Conservation (phyloP, 768 basidiomycete species). For the Thelephora ganbajun region DNA sequence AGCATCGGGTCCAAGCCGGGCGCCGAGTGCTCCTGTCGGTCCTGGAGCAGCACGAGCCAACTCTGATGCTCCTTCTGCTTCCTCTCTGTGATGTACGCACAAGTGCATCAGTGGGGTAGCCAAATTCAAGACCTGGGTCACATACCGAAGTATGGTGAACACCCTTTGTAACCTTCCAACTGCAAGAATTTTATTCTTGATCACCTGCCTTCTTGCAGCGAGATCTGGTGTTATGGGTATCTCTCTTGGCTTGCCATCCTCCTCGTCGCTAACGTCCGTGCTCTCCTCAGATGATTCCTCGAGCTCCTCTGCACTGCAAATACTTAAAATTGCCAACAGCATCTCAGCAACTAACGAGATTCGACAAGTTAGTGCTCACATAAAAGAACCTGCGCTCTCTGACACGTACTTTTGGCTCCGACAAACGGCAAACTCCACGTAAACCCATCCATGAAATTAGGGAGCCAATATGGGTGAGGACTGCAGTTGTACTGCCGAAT, state of each 20-base stretch:
- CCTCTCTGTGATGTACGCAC: slow-evolving; percentile 37
- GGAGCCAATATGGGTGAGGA: slow-evolving; percentile 85
- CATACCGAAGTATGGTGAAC: slow-evolving; percentile 79
- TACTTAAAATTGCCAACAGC: slow-evolving; percentile 92
- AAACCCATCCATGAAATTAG: slow-evolving; percentile 99
- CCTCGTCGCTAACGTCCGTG: slow-evolving; percentile 14
- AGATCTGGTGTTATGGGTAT: slow-evolving; percentile 2
- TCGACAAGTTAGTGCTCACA: not conserved
- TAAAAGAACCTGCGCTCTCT: not conserved
- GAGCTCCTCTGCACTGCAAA: slow-evolving; percentile 92
- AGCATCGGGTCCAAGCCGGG: slow-evolving; percentile 32
- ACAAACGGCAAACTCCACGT: slow-evolving; percentile 99
- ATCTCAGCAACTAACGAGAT: slow-evolving; percentile 75
- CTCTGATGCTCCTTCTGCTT: slow-evolving; percentile 67
- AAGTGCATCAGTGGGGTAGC: not conserved
- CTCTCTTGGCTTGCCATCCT: slow-evolving; percentile 23
- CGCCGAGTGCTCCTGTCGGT: slow-evolving; percentile 1
- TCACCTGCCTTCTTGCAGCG: slow-evolving; percentile 50
- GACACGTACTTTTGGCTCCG: slow-evolving; percentile 80
- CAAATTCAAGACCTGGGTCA: slow-evolving; percentile 1
- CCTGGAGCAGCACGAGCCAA: slow-evolving; percentile 20
- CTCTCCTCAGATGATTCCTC: slow-evolving; percentile 41
- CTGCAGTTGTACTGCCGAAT: slow-evolving; percentile 38
- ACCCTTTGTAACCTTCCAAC: slow-evolving; percentile 86
- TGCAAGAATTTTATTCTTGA: slow-evolving; percentile 89